Conservation (phyloP, 345 rosid species). For the sweet orange (Citrus sinensis) region DNA sequence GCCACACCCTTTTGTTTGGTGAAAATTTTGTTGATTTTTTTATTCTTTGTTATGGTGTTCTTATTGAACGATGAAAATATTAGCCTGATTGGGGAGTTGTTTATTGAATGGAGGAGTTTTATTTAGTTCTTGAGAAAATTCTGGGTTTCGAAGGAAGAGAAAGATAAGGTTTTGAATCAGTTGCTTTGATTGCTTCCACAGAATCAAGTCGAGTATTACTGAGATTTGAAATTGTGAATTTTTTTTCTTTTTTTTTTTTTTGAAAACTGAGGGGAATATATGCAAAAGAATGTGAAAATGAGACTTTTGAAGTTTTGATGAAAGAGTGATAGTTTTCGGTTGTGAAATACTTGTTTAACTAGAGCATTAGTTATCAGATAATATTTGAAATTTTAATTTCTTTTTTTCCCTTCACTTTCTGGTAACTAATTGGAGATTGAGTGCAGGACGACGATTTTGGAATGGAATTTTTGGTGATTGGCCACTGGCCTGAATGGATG, state of each 20-base stretch:
- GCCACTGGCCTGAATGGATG: slow-evolving; percentile 3
- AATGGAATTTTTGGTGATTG: background rate
- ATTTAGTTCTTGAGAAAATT: background rate
- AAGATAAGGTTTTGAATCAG: background rate
- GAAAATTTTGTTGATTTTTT: background rate
- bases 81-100: background rate
- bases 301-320: background rate
- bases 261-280: background rate
- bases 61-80: background rate
- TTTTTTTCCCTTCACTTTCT: background rate
- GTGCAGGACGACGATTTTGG: background rate
- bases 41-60: background rate
- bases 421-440: background rate
- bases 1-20: background rate
- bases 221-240: background rate
- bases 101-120: background rate
- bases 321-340: background rate
- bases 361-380: background rate
- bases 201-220: background rate
- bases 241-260: too few species aligned
- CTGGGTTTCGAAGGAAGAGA: background rate
- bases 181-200: background rate
- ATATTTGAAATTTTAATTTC: background rate
- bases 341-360: background rate
- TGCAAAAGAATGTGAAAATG: background rate